Evolutionary conservation across 2,329 filamentous ascomycete genomes (phyloP).

Genomic region (Huntiella omanensis): DNA sequence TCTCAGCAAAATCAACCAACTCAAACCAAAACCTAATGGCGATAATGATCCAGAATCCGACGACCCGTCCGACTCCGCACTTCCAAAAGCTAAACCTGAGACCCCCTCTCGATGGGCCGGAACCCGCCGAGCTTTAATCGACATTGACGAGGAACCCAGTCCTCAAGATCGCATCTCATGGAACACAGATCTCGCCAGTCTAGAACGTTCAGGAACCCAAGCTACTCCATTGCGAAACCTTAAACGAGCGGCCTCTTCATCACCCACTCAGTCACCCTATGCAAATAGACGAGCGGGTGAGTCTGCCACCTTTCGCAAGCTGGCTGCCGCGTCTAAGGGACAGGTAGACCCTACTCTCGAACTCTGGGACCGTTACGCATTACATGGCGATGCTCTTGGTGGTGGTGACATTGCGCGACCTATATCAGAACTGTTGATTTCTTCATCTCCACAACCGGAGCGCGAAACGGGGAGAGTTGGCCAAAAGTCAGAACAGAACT

Average conservation of each 20-base stretch:
- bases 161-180: slow-evolving; percentile 44
- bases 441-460: slow-evolving; percentile 47
- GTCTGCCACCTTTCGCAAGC: slow-evolving; percentile 9
- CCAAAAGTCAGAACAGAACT: slow-evolving; percentile 1
- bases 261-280: slow-evolving; percentile 47
- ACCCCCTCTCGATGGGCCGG: slow-evolving; percentile 37
- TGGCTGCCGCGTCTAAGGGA: slow-evolving; percentile 19
- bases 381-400: slow-evolving; percentile 21
- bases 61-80: slow-evolving; percentile 8
- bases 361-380: slow-evolving; percentile 58
- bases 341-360: slow-evolving; percentile 55
- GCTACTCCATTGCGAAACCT: slow-evolving; percentile 29
- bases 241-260: slow-evolving; percentile 58
- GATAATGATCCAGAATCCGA: slow-evolving; percentile 13
- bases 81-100: slow-evolving; percentile 16
- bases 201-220: slow-evolving; percentile 27
- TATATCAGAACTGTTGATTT: slow-evolving; percentile 17
- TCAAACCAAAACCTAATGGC: slow-evolving; percentile 29
- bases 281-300: slow-evolving; percentile 6
- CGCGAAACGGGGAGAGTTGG: slow-evolving; percentile 17
- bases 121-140: slow-evolving; percentile 23
- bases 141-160: slow-evolving; percentile 29
- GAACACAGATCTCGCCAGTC: slow-evolving; percentile 30
- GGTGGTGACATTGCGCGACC: slow-evolving; percentile 3
- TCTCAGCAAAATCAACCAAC: slow-evolving; percentile 39